Percentiles rank a stretch among this genome's conserved stretches.
Conservation (phyloP, 2,329 filamentous ascomycete species). For the Cercospora zeae-maydis region DNA sequence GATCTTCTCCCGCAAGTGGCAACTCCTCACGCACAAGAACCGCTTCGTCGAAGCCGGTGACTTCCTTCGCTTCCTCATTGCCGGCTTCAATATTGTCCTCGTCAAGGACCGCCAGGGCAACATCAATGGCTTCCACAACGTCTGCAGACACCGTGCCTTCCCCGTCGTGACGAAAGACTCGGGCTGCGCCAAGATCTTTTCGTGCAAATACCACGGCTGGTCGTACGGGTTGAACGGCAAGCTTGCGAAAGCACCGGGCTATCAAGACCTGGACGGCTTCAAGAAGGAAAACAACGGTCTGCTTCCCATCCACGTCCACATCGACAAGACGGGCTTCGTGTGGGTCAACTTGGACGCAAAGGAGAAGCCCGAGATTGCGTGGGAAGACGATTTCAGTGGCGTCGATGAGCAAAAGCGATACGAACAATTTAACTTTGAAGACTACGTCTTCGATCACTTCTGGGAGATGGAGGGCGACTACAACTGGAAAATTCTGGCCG, state of each 20-base stretch:
- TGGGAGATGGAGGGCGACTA: slow-evolving; percentile 57
- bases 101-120: slow-evolving; percentile 49
- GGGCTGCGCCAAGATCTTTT: slow-evolving; percentile 53
- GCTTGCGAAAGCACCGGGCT: slow-evolving; percentile 59
- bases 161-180: slow-evolving; percentile 51
- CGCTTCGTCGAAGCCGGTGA: slow-evolving; percentile 31
- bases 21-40: slow-evolving; percentile 35
- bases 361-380: slow-evolving; percentile 47
- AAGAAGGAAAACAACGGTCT: slow-evolving; percentile 56
- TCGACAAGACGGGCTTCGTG: slow-evolving; percentile 55
- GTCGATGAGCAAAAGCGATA: slow-evolving; percentile 48
- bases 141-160: slow-evolving; percentile 60
- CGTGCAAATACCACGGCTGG: slow-evolving; percentile 63
- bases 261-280: slow-evolving; percentile 55
- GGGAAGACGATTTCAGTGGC: slow-evolving; percentile 52
- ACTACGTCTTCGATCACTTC: slow-evolving; percentile 56
- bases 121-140: slow-evolving; percentile 60
- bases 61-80: slow-evolving; percentile 51
- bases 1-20: slow-evolving; percentile 42
- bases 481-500: slow-evolving; percentile 60
- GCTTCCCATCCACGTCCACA: slow-evolving; percentile 53
- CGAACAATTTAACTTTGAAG: slow-evolving; percentile 47
- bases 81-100: slow-evolving; percentile 56
- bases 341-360: slow-evolving; percentile 56
- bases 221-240: slow-evolving; percentile 57